A percentile compares a stretch with the other conserved stretches of the same genome.
phyloP scores from a whole-genome alignment of 805 yeast genomes.

The Metschnikowia cerradonensis region DNA sequence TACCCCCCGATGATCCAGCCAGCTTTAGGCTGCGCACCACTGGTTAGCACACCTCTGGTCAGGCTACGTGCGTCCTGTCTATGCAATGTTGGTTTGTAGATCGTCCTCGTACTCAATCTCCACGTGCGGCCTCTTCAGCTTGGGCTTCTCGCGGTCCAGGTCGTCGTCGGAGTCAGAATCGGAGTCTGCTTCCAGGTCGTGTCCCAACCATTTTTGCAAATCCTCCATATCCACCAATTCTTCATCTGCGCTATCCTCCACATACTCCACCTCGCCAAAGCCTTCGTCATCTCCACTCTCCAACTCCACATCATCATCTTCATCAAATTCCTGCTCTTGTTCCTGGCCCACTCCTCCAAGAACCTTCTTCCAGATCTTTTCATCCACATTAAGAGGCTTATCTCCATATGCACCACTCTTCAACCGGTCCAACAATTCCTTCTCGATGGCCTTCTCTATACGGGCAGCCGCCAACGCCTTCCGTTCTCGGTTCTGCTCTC shows the following conservation, averaged over 20 bases:
- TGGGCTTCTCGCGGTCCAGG: slow-evolving; percentile 29
- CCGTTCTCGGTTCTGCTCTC: slow-evolving; percentile 92
- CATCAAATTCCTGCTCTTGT: slow-evolving; percentile 57
- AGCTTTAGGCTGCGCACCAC: too few species aligned
- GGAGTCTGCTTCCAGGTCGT: slow-evolving; percentile 25
- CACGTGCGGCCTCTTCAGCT: slow-evolving; percentile 59
- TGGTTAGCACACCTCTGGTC: neutral
- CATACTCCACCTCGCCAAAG: slow-evolving; percentile 79
- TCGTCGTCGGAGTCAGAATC: slow-evolving; percentile 31
- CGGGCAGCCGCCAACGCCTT: slow-evolving; percentile 96
- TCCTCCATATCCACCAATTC: slow-evolving; percentile 92
- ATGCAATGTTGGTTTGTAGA: slow-evolving; percentile 34
- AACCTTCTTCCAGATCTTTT: slow-evolving; percentile 91
- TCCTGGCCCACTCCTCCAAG: slow-evolving; percentile 60
- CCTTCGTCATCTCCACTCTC: slow-evolving; percentile 43
- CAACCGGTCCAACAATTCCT: slow-evolving; percentile 87
- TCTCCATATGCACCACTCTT: slow-evolving; percentile 99
- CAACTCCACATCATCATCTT: slow-evolving; percentile 47
- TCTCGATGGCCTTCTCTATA: slow-evolving; percentile 94
- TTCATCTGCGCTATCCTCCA: slow-evolving; percentile 85
- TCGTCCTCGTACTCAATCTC: slow-evolving; percentile 86
- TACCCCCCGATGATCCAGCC: too few species aligned
- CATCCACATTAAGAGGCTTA: slow-evolving; percentile 94
- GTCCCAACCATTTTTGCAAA: slow-evolving; percentile 78
- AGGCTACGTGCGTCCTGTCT: neutral